Percentiles rank a stretch among this genome's conserved stretches.
phyloP scores from a whole-genome alignment of 2,329 filamentous ascomycete species.

The Neoascochyta sp. region DNA sequence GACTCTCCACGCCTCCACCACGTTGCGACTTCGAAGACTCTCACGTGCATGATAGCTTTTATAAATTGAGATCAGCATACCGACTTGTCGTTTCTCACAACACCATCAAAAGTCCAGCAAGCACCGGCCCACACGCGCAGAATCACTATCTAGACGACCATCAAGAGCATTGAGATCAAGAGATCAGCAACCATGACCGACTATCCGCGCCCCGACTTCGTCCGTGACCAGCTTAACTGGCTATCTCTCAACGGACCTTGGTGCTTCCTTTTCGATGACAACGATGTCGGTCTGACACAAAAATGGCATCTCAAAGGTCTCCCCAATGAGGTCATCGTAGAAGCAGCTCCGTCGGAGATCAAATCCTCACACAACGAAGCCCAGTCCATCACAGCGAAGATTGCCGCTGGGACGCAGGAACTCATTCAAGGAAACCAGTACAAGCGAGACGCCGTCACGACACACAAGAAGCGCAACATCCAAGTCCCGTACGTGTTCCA shows the following conservation, averaged over 20 bases:
- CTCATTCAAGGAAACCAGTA: constrained; percentile 47
- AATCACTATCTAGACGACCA: neutral
- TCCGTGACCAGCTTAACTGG: constrained; percentile 56
- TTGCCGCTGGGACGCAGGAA: constrained; percentile 49
- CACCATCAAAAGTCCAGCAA: neutral
- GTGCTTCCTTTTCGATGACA: constrained; percentile 64
- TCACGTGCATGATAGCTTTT: constrained; percentile 9
- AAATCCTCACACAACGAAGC: constrained; percentile 18
- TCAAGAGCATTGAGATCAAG: neutral
- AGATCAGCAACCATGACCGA: constrained; percentile 8
- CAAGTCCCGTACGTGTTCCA: constrained; percentile 65
- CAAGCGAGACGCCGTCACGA: constrained; percentile 28
- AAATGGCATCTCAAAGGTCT: constrained; percentile 55
- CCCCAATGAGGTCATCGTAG: constrained; percentile 40
- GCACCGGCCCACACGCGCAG: neutral
- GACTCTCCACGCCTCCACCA: constrained; percentile 7
- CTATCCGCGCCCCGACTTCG: constrained; percentile 65
- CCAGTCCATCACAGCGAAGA: constrained; percentile 45
- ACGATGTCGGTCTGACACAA: constrained; percentile 53
- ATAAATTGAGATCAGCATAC: constrained; percentile 2
- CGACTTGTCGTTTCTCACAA: neutral
- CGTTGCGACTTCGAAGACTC: constrained; percentile 2
- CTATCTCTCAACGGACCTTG: constrained; percentile 60
- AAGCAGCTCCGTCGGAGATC: constrained; percentile 14
- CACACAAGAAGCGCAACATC: constrained; percentile 52